These are phyloP conservation scores for Beta macrorhiza DNA, from an alignment of 179 eudicot genomes.

Conservation along the genomic window DNA sequence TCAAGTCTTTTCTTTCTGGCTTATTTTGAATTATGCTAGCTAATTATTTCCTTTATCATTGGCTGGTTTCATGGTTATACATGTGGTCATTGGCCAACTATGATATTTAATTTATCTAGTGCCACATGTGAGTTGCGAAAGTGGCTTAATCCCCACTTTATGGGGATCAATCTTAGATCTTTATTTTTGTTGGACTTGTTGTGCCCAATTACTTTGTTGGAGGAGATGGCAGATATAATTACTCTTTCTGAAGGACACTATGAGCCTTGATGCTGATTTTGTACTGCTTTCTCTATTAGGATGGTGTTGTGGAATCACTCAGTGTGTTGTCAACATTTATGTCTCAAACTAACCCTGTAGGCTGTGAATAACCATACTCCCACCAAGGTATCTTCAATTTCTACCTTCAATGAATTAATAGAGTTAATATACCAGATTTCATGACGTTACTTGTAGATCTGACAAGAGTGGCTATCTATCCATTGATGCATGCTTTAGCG, in stretches of 20 bases:
- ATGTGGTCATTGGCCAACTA: neutral
- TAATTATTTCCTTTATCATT: neutral
- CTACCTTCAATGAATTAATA: slow-evolving; percentile 96
- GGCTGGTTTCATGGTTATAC: neutral
- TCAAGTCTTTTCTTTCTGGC: neutral
- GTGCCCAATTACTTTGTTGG: neutral
- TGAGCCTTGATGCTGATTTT: slow-evolving; percentile 5
- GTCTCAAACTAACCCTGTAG: slow-evolving; percentile 38
- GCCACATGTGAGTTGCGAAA: slow-evolving; percentile 3
- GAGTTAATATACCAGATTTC: slow-evolving; percentile 96
- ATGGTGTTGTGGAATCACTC: slow-evolving; percentile 45
- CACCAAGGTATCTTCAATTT: slow-evolving; percentile 93
- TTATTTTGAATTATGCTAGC: neutral
- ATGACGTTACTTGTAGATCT: slow-evolving; percentile 98
- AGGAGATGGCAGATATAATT: neutral
- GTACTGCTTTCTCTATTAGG: slow-evolving; percentile 42
- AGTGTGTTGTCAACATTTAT: slow-evolving; percentile 38
- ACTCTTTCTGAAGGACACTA: neutral
- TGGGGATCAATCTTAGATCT: neutral
- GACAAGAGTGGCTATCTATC: slow-evolving; percentile 68
- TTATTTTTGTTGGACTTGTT: neutral
- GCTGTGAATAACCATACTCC: slow-evolving; percentile 41
- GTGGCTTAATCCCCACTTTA: neutral
- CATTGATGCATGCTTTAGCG: slow-evolving; percentile 65
- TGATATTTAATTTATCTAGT: neutral